Evolutionary conservation across 805 yeast genomes (phyloP), one percentile per base, ranked within the genome.

Genomic region (Metahyphopichia silvanorum): DNA sequence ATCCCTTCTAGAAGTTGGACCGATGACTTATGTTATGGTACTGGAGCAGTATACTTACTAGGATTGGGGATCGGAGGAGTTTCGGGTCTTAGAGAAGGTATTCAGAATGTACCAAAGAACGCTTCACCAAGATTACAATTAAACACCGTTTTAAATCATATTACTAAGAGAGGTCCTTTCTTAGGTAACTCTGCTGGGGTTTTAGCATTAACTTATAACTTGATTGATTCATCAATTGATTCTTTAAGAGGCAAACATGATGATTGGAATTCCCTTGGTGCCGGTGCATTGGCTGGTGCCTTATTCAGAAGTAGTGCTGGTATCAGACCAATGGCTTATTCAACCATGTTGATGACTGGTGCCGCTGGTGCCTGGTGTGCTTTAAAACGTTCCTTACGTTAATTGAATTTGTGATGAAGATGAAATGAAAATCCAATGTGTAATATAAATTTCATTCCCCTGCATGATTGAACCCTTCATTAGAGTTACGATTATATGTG

Each of bases 1-100:
- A 75, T 93, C 42, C 96, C 98, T 17, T 84, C 95, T n/a, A 81
- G 97, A 66, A 95, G 95, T 48, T 93, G 96, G 95, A 76, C 88
- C 11, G 98, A 93, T 60, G 98, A 93, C 66, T 73, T 93, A 44
- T 88, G 97, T 74, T 93, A 93, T 62, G 98, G 98, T 47, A 84
- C 98, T 8, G 98, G 98, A 62, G 80, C 96, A 5, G 87, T 88
- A 32, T 93, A 93, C 57, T 71, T 93, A 46, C 47, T 84, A 20
- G 95, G 95, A 26, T 72, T 93, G 44, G 95, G 95, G 21, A 39
- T 78, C 27, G 98, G 98, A 63, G 98, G 98, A 39, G 63, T 80
- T 10, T 82, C 79, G 51, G 98, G 98, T 39, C 66, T 89, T 40
- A 76, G 78, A 39, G 96, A 91, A 61, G 98, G 98, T 41, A 51